These are phyloP conservation scores for Lactuca saligna DNA, from an alignment of 129 eudicot species.

Conservation along the genomic window DNA sequence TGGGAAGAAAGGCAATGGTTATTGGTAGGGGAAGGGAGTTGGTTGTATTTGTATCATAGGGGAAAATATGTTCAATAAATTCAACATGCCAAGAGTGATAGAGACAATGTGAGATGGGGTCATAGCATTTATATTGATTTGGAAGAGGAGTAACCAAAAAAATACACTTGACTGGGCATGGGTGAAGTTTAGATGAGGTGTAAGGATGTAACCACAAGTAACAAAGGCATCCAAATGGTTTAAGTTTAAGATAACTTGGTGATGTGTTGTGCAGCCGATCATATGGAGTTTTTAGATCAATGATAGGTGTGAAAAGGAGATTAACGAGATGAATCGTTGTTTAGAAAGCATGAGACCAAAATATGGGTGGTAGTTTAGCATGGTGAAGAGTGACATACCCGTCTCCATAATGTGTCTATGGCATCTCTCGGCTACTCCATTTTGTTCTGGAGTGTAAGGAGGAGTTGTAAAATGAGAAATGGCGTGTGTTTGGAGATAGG, in stretches of 20 bases:
- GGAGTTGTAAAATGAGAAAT: background rate
- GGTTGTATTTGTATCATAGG: background rate
- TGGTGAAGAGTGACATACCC: background rate
- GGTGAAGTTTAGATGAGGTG: too few relatives aligned
- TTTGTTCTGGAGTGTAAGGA: background rate
- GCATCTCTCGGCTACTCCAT: background rate
- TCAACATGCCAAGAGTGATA: background rate
- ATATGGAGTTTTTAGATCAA: background rate
- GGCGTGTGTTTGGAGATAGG: too few relatives aligned
- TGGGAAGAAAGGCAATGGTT: background rate
- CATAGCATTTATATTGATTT: too few relatives aligned
- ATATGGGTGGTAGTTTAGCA: background rate
- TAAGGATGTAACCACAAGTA: too few relatives aligned
- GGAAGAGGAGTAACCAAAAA: too few relatives aligned
- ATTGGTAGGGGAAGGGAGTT: too few relatives aligned
- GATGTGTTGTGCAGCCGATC: background rate
- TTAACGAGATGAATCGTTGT: too few relatives aligned
- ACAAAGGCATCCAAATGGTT: background rate
- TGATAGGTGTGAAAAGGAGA: too few relatives aligned
- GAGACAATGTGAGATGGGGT: too few relatives aligned
- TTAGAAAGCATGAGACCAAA: slow-evolving; percentile 4
- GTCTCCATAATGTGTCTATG: background rate
- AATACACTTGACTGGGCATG: too few relatives aligned
- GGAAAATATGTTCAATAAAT: background rate
- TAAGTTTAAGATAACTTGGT: background rate